phyloP scores from a whole-genome alignment of 371 early-diverging fungal species.

The Mortierella sp. region DNA sequence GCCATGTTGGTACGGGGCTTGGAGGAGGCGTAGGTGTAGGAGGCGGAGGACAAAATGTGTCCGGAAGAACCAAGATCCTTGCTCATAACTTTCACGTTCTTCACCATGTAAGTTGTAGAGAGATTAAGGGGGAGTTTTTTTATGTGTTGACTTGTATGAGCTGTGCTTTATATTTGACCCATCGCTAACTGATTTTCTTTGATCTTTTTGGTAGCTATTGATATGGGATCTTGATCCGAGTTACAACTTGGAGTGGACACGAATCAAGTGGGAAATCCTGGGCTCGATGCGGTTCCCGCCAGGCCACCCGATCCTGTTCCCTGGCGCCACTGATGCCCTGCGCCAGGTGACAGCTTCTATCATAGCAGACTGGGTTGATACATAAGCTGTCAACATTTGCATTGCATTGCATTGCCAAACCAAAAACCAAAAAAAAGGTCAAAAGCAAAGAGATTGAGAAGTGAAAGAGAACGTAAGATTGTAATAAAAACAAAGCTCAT shows the following conservation, averaged over 20 bases:
- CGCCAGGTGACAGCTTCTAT: conserved; percentile 36
- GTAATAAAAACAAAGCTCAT: too few species aligned
- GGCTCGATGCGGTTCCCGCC: conserved; percentile 56
- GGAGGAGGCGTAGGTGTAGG: conserved; percentile 7
- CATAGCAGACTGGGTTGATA: conserved; percentile 29
- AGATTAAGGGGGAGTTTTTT: background rate
- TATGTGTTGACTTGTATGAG: background rate
- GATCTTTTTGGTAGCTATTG: conserved; percentile 25
- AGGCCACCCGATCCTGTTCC: conserved; percentile 53
- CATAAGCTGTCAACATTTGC: background rate
- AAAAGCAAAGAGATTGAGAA: background rate
- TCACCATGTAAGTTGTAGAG: conserved; percentile 50
- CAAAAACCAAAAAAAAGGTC: background rate
- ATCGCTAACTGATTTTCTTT: background rate
- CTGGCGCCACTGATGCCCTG: conserved; percentile 40
- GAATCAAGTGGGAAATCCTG: conserved; percentile 49
- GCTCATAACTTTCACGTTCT: conserved; percentile 49
- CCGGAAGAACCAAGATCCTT: conserved; percentile 44
- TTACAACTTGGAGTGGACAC: conserved; percentile 52
- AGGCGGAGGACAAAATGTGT: background rate
- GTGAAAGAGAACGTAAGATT: too few species aligned
- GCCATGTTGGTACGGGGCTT: conserved; percentile 6
- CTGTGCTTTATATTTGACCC: background rate
- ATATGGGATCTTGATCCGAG: conserved; percentile 46
- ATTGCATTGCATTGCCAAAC: too few species aligned